These are phyloP conservation scores for Stagonosporopsis rhizophila DNA, from an alignment of 2,329 filamentous ascomycete species.

Conservation along the genomic window DNA sequence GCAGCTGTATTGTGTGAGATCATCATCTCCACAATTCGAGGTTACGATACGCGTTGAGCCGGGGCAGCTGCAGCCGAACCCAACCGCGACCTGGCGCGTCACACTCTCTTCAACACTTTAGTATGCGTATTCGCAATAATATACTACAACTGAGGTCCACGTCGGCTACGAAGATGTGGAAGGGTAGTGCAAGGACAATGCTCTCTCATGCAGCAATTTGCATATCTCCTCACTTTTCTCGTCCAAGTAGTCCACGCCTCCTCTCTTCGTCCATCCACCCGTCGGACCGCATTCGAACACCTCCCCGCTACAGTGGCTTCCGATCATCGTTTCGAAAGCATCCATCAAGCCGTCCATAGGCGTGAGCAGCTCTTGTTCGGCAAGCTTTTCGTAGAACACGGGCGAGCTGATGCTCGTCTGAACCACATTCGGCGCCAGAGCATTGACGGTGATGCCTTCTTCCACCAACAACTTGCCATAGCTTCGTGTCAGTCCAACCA, in stretches of 20 bases:
- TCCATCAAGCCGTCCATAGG: slow-evolving; percentile 52
- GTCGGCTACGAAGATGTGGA: background rate
- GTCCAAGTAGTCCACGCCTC: slow-evolving; percentile 43
- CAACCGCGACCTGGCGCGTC: slow-evolving; percentile 1
- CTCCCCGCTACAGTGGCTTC: slow-evolving; percentile 47
- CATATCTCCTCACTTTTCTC: slow-evolving; percentile 32
- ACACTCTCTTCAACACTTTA: background rate
- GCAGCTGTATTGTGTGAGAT: slow-evolving; percentile 4
- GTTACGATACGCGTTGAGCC: slow-evolving; percentile 12
- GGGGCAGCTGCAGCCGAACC: slow-evolving; percentile 8
- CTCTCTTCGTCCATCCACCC: slow-evolving; percentile 38
- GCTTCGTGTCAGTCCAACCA: slow-evolving; percentile 50
- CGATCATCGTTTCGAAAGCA: slow-evolving; percentile 50
- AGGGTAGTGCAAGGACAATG: slow-evolving; percentile 16
- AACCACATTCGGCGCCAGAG: slow-evolving; percentile 53
- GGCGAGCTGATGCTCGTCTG: slow-evolving; percentile 49
- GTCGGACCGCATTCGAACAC: slow-evolving; percentile 53
- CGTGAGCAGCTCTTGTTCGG: slow-evolving; percentile 45
- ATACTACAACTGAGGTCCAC: background rate
- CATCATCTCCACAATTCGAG: slow-evolving; percentile 16
- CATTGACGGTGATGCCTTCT: slow-evolving; percentile 53
- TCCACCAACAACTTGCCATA: slow-evolving; percentile 52
- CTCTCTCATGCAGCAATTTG: slow-evolving; percentile 15
- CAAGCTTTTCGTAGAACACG: slow-evolving; percentile 50
- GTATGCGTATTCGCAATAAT: background rate